Evolutionary conservation across 805 yeast genomes (phyloP).

Genomic region (Lipomyces chichibuensis): DNA sequence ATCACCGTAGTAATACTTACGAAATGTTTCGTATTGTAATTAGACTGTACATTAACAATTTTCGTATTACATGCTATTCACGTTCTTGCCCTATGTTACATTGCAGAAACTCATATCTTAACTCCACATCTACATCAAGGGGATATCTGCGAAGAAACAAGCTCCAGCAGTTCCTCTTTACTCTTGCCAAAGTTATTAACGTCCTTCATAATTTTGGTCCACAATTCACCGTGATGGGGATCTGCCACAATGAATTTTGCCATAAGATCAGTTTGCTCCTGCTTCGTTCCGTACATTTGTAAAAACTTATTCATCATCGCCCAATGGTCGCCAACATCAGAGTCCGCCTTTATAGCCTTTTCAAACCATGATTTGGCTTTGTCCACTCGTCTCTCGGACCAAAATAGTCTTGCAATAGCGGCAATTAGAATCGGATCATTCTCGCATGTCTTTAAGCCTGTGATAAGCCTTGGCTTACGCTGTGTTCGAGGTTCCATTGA

Average conservation of each 20-base stretch:
- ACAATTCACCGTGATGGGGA: conserved; percentile 64
- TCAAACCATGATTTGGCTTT: conserved; percentile 77
- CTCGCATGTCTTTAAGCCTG: conserved; percentile 69
- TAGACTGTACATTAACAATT: neutral
- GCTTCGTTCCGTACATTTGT: conserved; percentile 44
- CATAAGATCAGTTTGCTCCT: conserved; percentile 48
- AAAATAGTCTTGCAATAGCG: conserved; percentile 68
- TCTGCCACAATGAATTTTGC: conserved; percentile 50
- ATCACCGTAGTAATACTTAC: neutral
- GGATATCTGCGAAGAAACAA: conserved; percentile 10
- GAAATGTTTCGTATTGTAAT: neutral
- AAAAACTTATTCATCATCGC: conserved; percentile 59
- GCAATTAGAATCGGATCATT: conserved; percentile 62
- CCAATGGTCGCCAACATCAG: conserved; percentile 76
- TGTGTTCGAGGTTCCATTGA: conserved; percentile 49
- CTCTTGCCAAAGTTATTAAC: conserved; percentile 51
- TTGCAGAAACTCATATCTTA: neutral
- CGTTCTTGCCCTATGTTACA: neutral
- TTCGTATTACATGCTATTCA: neutral
- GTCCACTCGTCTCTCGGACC: conserved; percentile 62
- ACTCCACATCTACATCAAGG: neutral
- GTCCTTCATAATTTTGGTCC: conserved; percentile 59
- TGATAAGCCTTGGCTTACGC: conserved; percentile 62
- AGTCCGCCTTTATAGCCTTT: conserved; percentile 60
- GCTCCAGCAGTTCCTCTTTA: conserved; percentile 49